These are phyloP conservation scores for Arabidopsis arenosa DNA, from an alignment of 345 rosid genomes.

Conservation along the genomic window DNA sequence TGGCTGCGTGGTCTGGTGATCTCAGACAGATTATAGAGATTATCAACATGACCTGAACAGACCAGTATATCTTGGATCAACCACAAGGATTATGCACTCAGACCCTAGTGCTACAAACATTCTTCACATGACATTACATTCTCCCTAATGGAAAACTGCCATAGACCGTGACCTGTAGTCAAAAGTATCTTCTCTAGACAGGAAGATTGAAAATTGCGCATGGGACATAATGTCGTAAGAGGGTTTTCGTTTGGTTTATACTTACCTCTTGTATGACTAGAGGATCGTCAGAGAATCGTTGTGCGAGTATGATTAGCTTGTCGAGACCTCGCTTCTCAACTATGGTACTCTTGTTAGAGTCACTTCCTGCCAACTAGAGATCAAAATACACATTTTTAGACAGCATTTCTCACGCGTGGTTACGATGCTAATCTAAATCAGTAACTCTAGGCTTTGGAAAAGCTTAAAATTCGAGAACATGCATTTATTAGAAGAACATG, in stretches of 20 bases:
- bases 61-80: constrained; percentile 17
- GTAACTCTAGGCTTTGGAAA: neutral
- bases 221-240: neutral
- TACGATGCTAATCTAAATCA: neutral
- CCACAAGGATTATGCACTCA: constrained; percentile 7
- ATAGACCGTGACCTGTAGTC: neutral
- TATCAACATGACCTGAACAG: constrained; percentile 73
- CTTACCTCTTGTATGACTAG: constrained; percentile 87
- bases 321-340: constrained; percentile 79
- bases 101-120: constrained; percentile 24
- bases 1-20: constrained; percentile 81
- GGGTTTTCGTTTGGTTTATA: constrained; percentile 12
- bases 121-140: constrained; percentile 3
- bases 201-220: neutral
- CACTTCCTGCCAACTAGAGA: constrained; percentile 90
- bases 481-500: neutral
- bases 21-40: constrained; percentile 82
- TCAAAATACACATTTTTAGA: constrained; percentile 41
- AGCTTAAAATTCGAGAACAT: neutral
- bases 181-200: constrained; percentile 19
- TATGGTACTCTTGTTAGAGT: constrained; percentile 77
- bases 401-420: neutral
- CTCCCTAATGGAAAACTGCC: constrained; percentile 12
- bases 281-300: constrained; percentile 79
- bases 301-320: constrained; percentile 68